Base-by-base conservation (phyloP, 2,329 filamentous ascomycete genomes). In the Colletotrichum liaoningense region DNA sequence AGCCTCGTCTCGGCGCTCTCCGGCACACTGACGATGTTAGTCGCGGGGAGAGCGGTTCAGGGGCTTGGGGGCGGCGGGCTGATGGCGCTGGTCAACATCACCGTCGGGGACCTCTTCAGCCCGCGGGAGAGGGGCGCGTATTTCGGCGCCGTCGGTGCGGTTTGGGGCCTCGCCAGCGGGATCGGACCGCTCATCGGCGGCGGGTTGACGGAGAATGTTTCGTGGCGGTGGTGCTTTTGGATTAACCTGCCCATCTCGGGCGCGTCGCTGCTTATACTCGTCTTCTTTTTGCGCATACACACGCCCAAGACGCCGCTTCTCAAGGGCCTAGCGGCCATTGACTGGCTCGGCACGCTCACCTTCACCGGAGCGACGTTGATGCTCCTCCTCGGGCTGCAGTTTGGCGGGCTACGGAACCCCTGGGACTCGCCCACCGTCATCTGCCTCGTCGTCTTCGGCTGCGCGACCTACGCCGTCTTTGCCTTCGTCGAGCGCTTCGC, bases 351-450 rank as follows among this genome's bases (percentile, higher is more conserved):
- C 46, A 88, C 85, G 69, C 16, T 88, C 5, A 82, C 88, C 35
- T 90, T 97, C 79, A 88, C 95, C 28, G 93, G 93, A 55, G 94
- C 93, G 24, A 95, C 94, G 0, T 86, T 97, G 24, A 96, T 97
- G 94, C 87, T 97, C 76, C 89, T 98, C 4, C 90, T 98, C 55
- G 95, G 95, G 0, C 89, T 98, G 12, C 93, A 97, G 79, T 94
- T 96, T 74, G 95, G 95, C 67, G 95, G 94, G 62, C 89, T 95
- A 64, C 87, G 87, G 26, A 90, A 90, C 75, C 93, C 95, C 1
- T 97, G 95, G 95, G 83, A 84, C 65, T 95, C 93, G 0, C 87
- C 93, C 1, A 92, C 90, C 1, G 93, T 95, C 38, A 88, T 97
- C 77, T 95, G 93, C 78, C 87, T 97, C 33, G 87, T 97, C 75